phyloP scores from a whole-genome alignment of 148 eudicot species.

The Limonium bicolor region DNA sequence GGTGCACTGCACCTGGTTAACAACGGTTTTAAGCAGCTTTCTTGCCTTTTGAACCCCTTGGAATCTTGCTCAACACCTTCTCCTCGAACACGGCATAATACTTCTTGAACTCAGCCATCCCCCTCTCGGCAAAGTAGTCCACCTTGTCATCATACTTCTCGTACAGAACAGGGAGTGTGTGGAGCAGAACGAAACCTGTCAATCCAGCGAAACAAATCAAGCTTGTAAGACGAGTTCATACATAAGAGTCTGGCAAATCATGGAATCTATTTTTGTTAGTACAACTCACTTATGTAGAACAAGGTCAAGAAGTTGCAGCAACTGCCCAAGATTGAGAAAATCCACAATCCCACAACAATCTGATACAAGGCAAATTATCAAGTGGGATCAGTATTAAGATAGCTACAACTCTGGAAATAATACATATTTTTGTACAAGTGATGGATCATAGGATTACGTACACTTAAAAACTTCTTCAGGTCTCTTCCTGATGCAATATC shows the following conservation, averaged over 20 bases:
- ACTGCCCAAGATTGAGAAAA: slow-evolving; percentile 12
- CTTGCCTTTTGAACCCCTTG: slow-evolving; percentile 58
- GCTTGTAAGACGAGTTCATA: no score
- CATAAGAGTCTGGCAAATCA: no score
- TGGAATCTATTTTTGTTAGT: slow-evolving; percentile 7
- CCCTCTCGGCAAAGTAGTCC: slow-evolving; percentile 74
- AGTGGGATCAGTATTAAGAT: no score
- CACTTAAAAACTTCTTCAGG: slow-evolving; percentile 38
- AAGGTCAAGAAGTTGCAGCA: slow-evolving; percentile 14
- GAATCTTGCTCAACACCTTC: slow-evolving; percentile 75
- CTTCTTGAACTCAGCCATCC: slow-evolving; percentile 55
- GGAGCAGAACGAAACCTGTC: slow-evolving; percentile 67
- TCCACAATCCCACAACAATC: slow-evolving; percentile 10
- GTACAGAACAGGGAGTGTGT: slow-evolving; percentile 67
- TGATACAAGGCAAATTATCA: neutral
- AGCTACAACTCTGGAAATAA: no score
- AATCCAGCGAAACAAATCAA: no score
- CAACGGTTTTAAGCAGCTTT: slow-evolving; percentile 16
- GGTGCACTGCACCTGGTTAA: no score
- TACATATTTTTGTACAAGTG: neutral
- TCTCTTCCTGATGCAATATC: slow-evolving; percentile 54
- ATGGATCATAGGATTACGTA: slow-evolving; percentile 19
- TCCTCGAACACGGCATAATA: slow-evolving; percentile 68
- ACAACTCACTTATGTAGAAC: slow-evolving; percentile 4
- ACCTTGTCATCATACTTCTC: slow-evolving; percentile 81